Evolutionary conservation across 2,329 filamentous ascomycete species (phyloP), one percentile per base, ranked within the genome.

Genomic region (Pyricularia sp.): DNA sequence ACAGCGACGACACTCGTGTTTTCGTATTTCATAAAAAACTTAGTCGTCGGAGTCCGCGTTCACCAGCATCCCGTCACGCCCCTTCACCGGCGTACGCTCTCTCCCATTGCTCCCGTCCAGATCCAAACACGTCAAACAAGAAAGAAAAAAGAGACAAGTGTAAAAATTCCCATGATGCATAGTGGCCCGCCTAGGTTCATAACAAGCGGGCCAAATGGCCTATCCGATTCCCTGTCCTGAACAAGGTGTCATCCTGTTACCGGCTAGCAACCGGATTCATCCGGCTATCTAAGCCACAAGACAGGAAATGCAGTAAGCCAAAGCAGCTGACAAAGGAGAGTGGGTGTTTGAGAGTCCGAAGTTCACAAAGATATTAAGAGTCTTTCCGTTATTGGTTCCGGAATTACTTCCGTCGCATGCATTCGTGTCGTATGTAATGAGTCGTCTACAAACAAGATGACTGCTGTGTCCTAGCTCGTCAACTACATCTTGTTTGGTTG

Each of bases 41-140:
- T 20, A 59, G 42, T 71, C 71, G 71, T 72, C 71, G 68, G 42
- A n/a, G 42, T 50, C 42, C 42, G 42, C 42, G 42, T 50, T 50
- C 42, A 50, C 42, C 20, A 50, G 42, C 5, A 20, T 50, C 20
- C 20, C 42, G 10, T n/a, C 20, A n/a, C 20, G 20, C 17, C n/a
- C 17, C 42, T 42, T 17, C 17, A 20, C 42, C n/a, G 6, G 20
- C 42, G 30, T 65, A 65, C 30, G 28, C 64, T 36, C 64, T n/a
- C 64, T 36, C 30, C 7, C 64, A n/a, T 11, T 36, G 30, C 64
- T 65, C 28, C 30, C 30, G 5, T 25, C 64, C 64, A 65, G 33
- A 65, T 31, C 64, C 64, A 65, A 65, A 65, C 64, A 28, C 30
- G 33, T 31, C 63, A 65, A 31, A 20, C 6, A n/a, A 33, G 9